phyloP scores from a whole-genome alignment of 345 rosid genomes.

The Draba incana region DNA sequence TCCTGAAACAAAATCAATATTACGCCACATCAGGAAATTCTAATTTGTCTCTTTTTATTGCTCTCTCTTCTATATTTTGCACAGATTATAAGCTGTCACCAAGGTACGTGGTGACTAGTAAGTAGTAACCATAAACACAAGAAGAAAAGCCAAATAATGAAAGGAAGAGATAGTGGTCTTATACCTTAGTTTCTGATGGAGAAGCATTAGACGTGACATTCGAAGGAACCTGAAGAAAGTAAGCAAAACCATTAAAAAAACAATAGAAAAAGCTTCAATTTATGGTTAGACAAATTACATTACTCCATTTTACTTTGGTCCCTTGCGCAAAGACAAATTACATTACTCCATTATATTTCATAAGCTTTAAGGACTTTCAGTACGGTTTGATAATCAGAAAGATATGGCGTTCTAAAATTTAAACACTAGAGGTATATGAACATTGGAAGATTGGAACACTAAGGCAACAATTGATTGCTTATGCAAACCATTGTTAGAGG shows the following conservation, averaged over 20 bases:
- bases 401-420: conserved; percentile 10
- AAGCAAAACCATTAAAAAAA: conserved; percentile 2
- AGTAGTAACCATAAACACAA: neutral
- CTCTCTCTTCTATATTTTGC: neutral
- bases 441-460: neutral
- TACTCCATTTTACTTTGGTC: neutral
- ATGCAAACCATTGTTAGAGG: neutral
- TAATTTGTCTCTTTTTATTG: neutral
- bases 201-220: conserved; percentile 56
- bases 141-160: neutral
- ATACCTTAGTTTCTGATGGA: conserved; percentile 60
- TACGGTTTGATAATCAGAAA: conserved; percentile 15
- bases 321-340: no score
- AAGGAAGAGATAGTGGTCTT: conserved; percentile 20
- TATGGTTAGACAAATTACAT: neutral
- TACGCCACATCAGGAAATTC: conserved; percentile 21
- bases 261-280: neutral
- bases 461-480: neutral
- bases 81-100: conserved; percentile 5
- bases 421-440: neutral
- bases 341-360: conserved; percentile 8
- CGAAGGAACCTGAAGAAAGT: conserved; percentile 68
- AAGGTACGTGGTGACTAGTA: conserved; percentile 8
- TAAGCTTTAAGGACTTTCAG: conserved; percentile 7
- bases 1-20: conserved; percentile 50